Conservation (phyloP, 2,329 filamentous ascomycete genomes). For the Ascochyta rabiei region DNA sequence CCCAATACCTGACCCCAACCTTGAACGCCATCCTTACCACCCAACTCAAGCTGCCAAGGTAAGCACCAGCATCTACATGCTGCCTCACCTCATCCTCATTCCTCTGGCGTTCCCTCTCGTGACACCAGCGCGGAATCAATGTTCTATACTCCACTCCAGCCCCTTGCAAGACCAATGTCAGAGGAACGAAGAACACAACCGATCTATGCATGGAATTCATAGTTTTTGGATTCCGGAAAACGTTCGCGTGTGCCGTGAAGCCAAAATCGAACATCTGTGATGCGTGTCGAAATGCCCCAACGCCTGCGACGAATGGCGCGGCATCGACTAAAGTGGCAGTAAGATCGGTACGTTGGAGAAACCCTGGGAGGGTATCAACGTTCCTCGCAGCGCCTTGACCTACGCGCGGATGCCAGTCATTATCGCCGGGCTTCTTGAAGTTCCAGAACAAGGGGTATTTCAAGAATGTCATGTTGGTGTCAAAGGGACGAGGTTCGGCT, state of each 20-base stretch:
- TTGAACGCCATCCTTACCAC: not conserved
- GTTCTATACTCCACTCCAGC: conserved; percentile 1
- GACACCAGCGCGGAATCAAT: conserved; percentile 5
- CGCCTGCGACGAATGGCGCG: conserved; percentile 2
- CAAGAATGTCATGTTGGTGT: not conserved
- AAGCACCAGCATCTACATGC: conserved; percentile 4
- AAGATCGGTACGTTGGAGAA: conserved; percentile 4
- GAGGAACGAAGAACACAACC: not conserved
- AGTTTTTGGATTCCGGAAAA: conserved; percentile 1
- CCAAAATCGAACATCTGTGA: conserved; percentile 6
- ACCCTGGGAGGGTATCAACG: not conserved
- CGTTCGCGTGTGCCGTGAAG: conserved; percentile 2
- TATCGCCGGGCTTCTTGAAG: conserved; percentile 2
- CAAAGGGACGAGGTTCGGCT: too few species aligned
- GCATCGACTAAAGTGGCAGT: conserved; percentile 4
- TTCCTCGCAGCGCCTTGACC: conserved; percentile 1
- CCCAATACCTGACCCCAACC: conserved; percentile 4
- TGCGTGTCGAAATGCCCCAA: conserved; percentile 5
- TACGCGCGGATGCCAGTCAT: conserved; percentile 3
- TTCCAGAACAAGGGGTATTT: conserved; percentile 2
- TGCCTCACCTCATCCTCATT: conserved; percentile 1
- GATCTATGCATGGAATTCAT: not conserved
- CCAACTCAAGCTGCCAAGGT: conserved; percentile 1
- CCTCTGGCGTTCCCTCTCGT: not conserved
- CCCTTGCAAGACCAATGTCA: not conserved